Evolutionary conservation across 1,139 yeast genomes (phyloP).

Genomic region (Lodderomyces margitis): DNA sequence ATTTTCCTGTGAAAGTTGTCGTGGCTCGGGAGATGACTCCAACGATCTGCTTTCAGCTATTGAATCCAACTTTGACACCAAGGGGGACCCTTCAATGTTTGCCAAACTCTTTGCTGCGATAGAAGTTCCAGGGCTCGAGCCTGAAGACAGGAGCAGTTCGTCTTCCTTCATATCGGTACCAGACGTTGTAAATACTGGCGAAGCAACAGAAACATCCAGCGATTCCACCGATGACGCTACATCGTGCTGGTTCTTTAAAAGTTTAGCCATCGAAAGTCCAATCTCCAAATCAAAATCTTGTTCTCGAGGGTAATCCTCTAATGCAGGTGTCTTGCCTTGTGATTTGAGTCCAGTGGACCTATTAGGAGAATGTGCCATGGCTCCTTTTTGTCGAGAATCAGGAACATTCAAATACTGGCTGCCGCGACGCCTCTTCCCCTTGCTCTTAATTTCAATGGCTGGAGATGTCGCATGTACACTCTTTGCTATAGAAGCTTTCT

Average conservation of each 20-base stretch:
- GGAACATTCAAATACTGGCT: slow-evolving; percentile 1
- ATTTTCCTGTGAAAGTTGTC: slow-evolving; percentile 13
- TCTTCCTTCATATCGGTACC: slow-evolving; percentile 30
- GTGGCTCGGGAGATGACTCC: slow-evolving; percentile 38
- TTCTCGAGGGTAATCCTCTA: slow-evolving; percentile 1
- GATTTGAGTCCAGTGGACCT: background rate
- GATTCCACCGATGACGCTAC: slow-evolving; percentile 41
- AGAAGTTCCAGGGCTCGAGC: slow-evolving; percentile 18
- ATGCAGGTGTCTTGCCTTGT: background rate
- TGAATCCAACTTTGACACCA: slow-evolving; percentile 34
- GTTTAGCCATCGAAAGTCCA: slow-evolving; percentile 45
- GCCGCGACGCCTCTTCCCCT: slow-evolving; percentile 1
- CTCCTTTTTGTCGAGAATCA: background rate
- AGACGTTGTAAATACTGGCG: slow-evolving; percentile 39
- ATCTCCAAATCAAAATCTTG: slow-evolving; percentile 41
- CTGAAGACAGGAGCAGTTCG: slow-evolving; percentile 43
- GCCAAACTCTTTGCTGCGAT: background rate
- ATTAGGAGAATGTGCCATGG: background rate
- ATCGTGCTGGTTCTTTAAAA: slow-evolving; percentile 22
- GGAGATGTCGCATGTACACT: slow-evolving; percentile 8
- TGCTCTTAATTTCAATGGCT: slow-evolving; percentile 12
- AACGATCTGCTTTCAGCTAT: slow-evolving; percentile 35
- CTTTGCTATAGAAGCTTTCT: background rate
- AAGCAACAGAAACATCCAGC: slow-evolving; percentile 23
- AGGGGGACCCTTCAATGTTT: slow-evolving; percentile 1